Base-by-base conservation (phyloP, 2,329 filamentous ascomycete species). In the Epichloe glyceriae region DNA sequence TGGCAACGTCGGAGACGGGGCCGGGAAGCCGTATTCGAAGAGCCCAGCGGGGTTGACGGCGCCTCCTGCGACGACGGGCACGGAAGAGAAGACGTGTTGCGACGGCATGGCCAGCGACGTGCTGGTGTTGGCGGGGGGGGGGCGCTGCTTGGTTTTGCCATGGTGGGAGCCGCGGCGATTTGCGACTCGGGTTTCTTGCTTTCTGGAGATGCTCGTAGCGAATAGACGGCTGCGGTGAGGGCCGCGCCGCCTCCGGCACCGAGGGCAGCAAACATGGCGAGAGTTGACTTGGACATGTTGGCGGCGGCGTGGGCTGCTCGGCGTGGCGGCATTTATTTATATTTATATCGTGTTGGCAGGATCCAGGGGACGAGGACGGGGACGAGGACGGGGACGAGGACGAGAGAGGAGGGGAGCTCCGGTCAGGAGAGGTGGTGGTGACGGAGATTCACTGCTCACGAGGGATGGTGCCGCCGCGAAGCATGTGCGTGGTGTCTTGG, bases 21-120 rank as follows among this genome's bases (percentile, higher is more conserved):
- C 93, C 93, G 0, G 93, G 69, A 97, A 96, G 61, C 93, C 86
- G 65, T 91, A 91, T 59, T 89, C 79, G 68, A 89, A 86, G 58
- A 91, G 76, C 12, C 86, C 86, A 38, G 82, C 72, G 4, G 87
- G 86, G 67, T 91, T 78, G 61, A 90, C 85, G 37, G 77, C 80
- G 11, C 70, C 62, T 47, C 64, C 60, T 47, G 63, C 56, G 33
- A 67, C 60, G 22, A 52, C 46, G 19, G 52, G 42, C 54, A 56
- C 60, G 57, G 57, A 59, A 40, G 61, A 57, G 62, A 73, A 74
- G 60, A 73, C 72, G 46, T 84, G 81, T 50, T 82, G 73, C 51
- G 85, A 74, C 2, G 82, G 80, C 30, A 80, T 62, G 40, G 71
- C 66, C 47, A 68, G 57, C 12, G 65, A 53, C 30, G 62, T 54